These are phyloP conservation scores for Verticillium tricorpus DNA, from an alignment of 2,329 filamentous ascomycete species.

Conservation along the genomic window DNA sequence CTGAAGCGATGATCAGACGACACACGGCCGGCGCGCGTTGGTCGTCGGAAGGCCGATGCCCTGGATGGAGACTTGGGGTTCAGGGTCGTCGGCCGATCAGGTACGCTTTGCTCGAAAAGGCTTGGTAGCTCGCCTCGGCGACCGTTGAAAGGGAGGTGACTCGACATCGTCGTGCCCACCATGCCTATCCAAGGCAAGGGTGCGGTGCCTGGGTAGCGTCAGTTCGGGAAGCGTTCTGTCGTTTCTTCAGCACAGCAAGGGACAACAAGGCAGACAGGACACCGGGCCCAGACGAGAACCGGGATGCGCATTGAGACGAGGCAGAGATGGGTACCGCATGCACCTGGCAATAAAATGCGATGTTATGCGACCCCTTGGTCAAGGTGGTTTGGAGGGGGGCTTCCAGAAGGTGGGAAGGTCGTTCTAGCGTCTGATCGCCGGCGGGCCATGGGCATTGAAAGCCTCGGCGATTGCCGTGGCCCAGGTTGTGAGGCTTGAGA, in stretches of 20 bases:
- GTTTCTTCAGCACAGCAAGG: slow-evolving; percentile 10
- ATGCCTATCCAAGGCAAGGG: too few species aligned
- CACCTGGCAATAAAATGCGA: slow-evolving; percentile 43
- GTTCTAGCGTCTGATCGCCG: slow-evolving; percentile 25
- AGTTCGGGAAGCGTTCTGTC: too few species aligned
- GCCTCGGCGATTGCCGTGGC: neutral
- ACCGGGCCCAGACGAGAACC: slow-evolving; percentile 10
- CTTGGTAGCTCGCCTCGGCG: neutral
- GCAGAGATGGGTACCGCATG: slow-evolving; percentile 34
- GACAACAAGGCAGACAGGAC: slow-evolving; percentile 8
- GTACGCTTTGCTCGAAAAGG: neutral
- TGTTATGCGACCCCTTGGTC: slow-evolving; percentile 35
- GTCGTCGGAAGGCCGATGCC: neutral
- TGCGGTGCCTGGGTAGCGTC: too few species aligned
- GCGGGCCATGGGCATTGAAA: neutral
- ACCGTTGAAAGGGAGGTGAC: neutral
- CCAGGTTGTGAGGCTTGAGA: neutral
- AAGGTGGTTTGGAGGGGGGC: slow-evolving; percentile 7
- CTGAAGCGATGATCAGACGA: neutral
- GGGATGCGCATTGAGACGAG: slow-evolving; percentile 36
- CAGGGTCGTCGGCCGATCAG: neutral
- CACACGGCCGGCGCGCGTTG: neutral
- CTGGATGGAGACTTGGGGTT: neutral
- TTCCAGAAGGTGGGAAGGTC: slow-evolving; percentile 30
- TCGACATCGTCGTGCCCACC: too few species aligned